Evolutionary conservation across 208 protist species (phyloP).

Genomic region (Lotmaria passim): DNA sequence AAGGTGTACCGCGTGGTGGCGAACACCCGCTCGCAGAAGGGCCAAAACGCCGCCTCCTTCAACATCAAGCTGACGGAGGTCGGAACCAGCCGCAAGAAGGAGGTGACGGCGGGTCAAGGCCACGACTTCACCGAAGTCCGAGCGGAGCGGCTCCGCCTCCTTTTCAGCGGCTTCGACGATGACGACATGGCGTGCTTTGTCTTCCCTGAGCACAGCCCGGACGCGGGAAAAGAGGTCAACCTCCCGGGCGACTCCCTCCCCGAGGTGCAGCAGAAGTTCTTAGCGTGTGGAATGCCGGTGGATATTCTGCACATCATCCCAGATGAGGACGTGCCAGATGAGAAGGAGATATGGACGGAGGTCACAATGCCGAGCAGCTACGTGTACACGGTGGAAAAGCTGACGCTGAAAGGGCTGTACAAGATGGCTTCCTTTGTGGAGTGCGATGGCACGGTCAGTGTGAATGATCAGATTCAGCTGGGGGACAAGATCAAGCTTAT

Average conservation of each 20-base stretch:
- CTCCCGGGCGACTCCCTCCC: slow-evolving; percentile 73
- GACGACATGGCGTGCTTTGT: slow-evolving; percentile 91
- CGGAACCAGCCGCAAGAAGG: slow-evolving; percentile 77
- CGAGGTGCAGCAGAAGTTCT: slow-evolving; percentile 84
- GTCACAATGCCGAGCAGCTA: slow-evolving; percentile 88
- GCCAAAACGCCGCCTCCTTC: slow-evolving; percentile 90
- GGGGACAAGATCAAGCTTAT: slow-evolving; percentile 88
- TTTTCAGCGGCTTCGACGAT: slow-evolving; percentile 93
- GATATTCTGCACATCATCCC: slow-evolving; percentile 86
- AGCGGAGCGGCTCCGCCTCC: slow-evolving; percentile 76
- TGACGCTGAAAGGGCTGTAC: slow-evolving; percentile 86
- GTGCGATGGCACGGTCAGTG: slow-evolving; percentile 85
- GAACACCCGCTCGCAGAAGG: slow-evolving; percentile 89
- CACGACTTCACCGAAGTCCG: slow-evolving; percentile 87
- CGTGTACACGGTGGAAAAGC: slow-evolving; percentile 87
- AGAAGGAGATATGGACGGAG: slow-evolving; percentile 84
- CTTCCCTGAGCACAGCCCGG: slow-evolving; percentile 79
- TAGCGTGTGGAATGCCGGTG: slow-evolving; percentile 85
- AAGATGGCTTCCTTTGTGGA: slow-evolving; percentile 86
- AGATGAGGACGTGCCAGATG: slow-evolving; percentile 60
- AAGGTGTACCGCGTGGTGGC: slow-evolving; percentile 75
- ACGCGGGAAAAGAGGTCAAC: slow-evolving; percentile 85
- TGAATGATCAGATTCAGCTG: slow-evolving; percentile 88
- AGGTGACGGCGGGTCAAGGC: slow-evolving; percentile 83
- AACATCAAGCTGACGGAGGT: slow-evolving; percentile 89